These are phyloP conservation scores for Zygosaccharomyces pseudorouxii DNA, from an alignment of 805 yeast species.

Conservation along the genomic window DNA sequence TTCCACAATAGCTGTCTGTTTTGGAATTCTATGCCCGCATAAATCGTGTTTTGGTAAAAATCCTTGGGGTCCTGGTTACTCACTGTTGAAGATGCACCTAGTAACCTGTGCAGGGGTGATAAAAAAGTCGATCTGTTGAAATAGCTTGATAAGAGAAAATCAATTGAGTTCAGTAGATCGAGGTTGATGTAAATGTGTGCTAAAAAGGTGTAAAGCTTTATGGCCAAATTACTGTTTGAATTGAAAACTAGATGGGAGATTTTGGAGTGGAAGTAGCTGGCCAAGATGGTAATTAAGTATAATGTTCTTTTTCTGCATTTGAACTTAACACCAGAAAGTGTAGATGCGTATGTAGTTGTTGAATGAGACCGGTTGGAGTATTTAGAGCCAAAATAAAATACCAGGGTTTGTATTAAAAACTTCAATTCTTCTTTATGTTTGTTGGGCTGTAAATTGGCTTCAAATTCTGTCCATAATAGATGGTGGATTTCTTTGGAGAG, in stretches of 20 bases:
- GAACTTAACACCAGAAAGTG: constrained; percentile 18
- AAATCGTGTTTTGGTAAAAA: constrained; percentile 20
- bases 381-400: constrained; percentile 20
- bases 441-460: constrained; percentile 6
- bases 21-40: constrained; percentile 24
- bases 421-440: constrained; percentile 19
- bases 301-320: constrained; percentile 14
- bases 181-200: constrained; percentile 6
- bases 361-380: neutral
- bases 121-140: constrained; percentile 8
- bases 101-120: constrained; percentile 20
- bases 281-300: constrained; percentile 16
- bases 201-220: neutral
- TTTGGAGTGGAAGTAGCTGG: constrained; percentile 15
- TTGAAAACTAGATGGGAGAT: constrained; percentile 13
- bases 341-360: constrained; percentile 17
- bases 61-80: constrained; percentile 1
- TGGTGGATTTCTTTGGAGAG: constrained; percentile 21
- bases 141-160: constrained; percentile 6
- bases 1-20: constrained; percentile 33
- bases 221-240: neutral
- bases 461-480: constrained; percentile 16
- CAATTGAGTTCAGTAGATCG: constrained; percentile 7
- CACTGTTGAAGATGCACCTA: constrained; percentile 11
- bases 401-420: constrained; percentile 19